phyloP scores from a whole-genome alignment of 2,329 filamentous ascomycete species.

The Aspergillus viridinutans region DNA sequence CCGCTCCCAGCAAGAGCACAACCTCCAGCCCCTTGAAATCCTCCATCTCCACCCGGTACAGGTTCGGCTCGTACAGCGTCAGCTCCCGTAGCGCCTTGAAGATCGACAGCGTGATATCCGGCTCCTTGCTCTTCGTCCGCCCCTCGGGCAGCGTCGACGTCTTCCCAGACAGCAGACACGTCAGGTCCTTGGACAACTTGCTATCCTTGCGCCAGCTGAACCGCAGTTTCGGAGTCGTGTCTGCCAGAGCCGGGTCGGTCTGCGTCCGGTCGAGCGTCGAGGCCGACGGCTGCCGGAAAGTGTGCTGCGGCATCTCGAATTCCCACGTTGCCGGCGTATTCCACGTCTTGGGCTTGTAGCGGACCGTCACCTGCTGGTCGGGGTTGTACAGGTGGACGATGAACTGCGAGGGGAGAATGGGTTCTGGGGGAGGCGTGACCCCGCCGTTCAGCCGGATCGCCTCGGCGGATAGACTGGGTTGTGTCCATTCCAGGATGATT shows the following conservation, averaged over 20 bases:
- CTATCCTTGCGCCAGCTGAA: slow-evolving; percentile 91
- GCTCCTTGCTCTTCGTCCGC: slow-evolving; percentile 78
- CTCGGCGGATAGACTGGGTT: slow-evolving; percentile 74
- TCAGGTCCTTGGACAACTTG: slow-evolving; percentile 79
- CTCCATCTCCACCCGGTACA: slow-evolving; percentile 85
- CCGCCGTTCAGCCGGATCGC: slow-evolving; percentile 69
- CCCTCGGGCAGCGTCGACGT: slow-evolving; percentile 58
- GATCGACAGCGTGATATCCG: slow-evolving; percentile 90
- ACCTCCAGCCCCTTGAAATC: slow-evolving; percentile 92
- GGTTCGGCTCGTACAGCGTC: slow-evolving; percentile 89
- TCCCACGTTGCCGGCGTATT: slow-evolving; percentile 79
- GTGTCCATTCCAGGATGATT: slow-evolving; percentile 78
- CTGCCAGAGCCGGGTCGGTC: slow-evolving; percentile 54
- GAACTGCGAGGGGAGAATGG: slow-evolving; percentile 73
- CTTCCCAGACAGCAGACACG: slow-evolving; percentile 79
- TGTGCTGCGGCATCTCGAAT: slow-evolving; percentile 84
- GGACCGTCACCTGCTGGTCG: slow-evolving; percentile 73
- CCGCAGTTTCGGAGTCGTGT: slow-evolving; percentile 65
- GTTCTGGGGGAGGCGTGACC: slow-evolving; percentile 60
- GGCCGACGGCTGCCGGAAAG: slow-evolving; percentile 74
- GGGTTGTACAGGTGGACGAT: slow-evolving; percentile 90
- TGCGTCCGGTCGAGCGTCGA: slow-evolving; percentile 73
- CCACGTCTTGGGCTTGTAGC: slow-evolving; percentile 68
- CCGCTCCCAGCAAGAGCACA: slow-evolving; percentile 60
- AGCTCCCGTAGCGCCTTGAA: slow-evolving; percentile 73